Percentiles rank a stretch among this genome's conserved stretches.
Conservation (phyloP, 345 rosid species). For the Murraya koenigii region DNA sequence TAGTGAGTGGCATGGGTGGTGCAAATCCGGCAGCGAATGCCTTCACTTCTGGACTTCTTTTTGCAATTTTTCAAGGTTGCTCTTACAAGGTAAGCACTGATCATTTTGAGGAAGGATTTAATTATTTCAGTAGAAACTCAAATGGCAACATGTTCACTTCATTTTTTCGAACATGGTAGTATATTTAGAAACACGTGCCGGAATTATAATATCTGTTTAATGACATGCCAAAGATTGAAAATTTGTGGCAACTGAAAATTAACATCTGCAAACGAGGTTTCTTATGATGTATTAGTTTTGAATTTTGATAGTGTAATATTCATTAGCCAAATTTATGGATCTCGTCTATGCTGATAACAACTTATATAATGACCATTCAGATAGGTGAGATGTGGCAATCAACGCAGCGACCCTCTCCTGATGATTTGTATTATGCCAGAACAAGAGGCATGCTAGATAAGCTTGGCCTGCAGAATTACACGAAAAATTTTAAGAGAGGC, state of each 20-base stretch:
- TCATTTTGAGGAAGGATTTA: neutral
- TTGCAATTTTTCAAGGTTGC: slow-evolving; percentile 82
- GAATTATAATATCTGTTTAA: neutral
- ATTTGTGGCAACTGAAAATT: neutral
- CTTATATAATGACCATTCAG: slow-evolving; percentile 41
- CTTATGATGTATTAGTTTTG: neutral
- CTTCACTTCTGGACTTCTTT: slow-evolving; percentile 66
- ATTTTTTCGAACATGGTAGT: neutral
- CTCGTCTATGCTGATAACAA: neutral
- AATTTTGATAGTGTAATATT: neutral
- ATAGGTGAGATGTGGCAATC: slow-evolving; percentile 49
- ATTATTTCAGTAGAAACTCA: neutral
- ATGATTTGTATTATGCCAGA: slow-evolving; percentile 53
- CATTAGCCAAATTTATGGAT: neutral
- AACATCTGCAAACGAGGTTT: neutral
- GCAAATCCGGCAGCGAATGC: slow-evolving; percentile 73
- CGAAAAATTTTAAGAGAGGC: slow-evolving; percentile 91
- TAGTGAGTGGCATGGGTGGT: slow-evolving; percentile 82
- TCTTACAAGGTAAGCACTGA: slow-evolving; percentile 62
- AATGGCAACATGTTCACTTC: slow-evolving; percentile 2
- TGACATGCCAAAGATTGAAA: slow-evolving; percentile 3
- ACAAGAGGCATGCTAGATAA: slow-evolving; percentile 59
- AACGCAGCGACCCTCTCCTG: slow-evolving; percentile 55
- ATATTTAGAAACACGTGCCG: neutral
- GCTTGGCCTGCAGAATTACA: slow-evolving; percentile 85